Conservation (phyloP, 306 rosid genomes). For the Inga laurina region DNA sequence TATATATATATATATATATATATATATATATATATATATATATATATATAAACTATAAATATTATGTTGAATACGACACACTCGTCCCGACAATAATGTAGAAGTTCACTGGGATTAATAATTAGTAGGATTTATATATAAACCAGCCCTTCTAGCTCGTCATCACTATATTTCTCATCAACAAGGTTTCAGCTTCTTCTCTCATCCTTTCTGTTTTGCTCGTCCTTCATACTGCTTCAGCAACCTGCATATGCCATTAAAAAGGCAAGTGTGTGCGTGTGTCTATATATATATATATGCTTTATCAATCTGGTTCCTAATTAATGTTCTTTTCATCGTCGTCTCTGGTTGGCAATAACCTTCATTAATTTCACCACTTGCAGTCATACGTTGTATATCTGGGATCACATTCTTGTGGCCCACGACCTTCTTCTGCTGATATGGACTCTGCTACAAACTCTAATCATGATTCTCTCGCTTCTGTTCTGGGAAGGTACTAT, state of each 20-base stretch:
- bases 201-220: not conserved
- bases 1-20: too few relatives aligned
- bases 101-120: too few relatives aligned
- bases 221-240: not conserved
- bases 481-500: slow-evolving; percentile 34
- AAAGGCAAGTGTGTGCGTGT: not conserved
- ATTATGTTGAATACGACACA: too few relatives aligned
- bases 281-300: not conserved
- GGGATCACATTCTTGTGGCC: slow-evolving; percentile 44
- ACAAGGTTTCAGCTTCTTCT: not conserved
- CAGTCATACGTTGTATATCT: slow-evolving; percentile 31
- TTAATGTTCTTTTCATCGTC: too few relatives aligned
- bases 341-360: not conserved
- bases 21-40: too few relatives aligned
- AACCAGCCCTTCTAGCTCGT: not conserved
- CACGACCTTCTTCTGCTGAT: slow-evolving; percentile 35
- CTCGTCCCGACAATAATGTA: too few relatives aligned
- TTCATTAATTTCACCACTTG: not conserved
- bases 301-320: too few relatives aligned
- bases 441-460: slow-evolving; percentile 40
- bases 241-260: slow-evolving; percentile 6
- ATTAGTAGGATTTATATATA: too few relatives aligned
- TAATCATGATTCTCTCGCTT: slow-evolving; percentile 33
- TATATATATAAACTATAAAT: too few relatives aligned
- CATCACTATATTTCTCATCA: not conserved